Evolutionary conservation across 2,329 filamentous ascomycete species (phyloP), one percentile per base, ranked within the genome.

Genomic region (Epicoccum nigrum): DNA sequence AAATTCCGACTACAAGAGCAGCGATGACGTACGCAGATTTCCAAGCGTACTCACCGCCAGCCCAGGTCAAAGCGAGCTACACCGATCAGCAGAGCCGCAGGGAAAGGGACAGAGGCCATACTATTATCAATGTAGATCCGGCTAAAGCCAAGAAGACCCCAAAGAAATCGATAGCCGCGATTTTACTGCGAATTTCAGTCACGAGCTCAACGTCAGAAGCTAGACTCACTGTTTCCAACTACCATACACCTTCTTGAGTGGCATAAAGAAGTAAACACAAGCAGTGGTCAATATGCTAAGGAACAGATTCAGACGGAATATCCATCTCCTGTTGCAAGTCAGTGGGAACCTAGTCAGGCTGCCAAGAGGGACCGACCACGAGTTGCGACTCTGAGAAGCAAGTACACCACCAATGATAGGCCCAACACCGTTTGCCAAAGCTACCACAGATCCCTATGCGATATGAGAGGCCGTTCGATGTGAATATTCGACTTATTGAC

Each of bases 41-140:
- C 83, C 83, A 85, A 31, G 77, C 58, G 54, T 84, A 82, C 35
- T 82, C 75, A 25, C 79, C 77, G 1, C 83, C 84, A 30, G 83
- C 83, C 82, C 83, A 86, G 0, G 61, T 86, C 20, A 88, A 79
- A 4, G 59, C 56, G 7, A 67, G 55, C 48, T 59, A 45, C 4
- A 20, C 12, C 13, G 7, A 30, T 59, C 7, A 59, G 51, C 13
- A n/a, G 32, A 12, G 19, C 16, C 8, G 1, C 23, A 33, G 13
- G 5, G n/a, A 20, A 11, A 7, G 8, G 33, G 12, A 7, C 7
- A 8, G 4, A 7, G 15, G 34, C 41, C 56, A n/a, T 53, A 88
- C 63, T n/a, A 87, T 76, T 6, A 87, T 80, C 25, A 86, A 79
- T 0, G 79, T 82, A 9, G 79, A 79, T 0, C 63, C 60, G n/a